Percentiles rank a stretch among this genome's conserved stretches.
Conservation (phyloP, 2,329 filamentous ascomycete genomes). For the Verticillium nubilum region DNA sequence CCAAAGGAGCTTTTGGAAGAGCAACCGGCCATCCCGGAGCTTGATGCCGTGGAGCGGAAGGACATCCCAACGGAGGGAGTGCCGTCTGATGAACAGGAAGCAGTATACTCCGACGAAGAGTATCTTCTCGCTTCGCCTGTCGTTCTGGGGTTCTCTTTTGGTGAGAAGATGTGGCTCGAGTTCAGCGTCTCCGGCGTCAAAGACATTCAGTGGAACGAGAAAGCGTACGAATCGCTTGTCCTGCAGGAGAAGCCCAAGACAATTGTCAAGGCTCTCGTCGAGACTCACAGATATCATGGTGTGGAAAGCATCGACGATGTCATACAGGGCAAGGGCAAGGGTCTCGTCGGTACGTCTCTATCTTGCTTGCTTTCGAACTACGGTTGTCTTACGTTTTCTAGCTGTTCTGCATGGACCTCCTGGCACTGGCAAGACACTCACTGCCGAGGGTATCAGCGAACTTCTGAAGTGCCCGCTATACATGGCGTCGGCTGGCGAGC, state of each 20-base stretch:
- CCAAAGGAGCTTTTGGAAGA: slow-evolving; percentile 28
- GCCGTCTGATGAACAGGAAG: slow-evolving; percentile 17
- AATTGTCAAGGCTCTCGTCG: slow-evolving; percentile 54
- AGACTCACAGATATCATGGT: slow-evolving; percentile 58
- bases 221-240: slow-evolving; percentile 43
- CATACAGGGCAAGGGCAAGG: slow-evolving; percentile 49
- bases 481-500: slow-evolving; percentile 57
- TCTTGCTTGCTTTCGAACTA: slow-evolving; percentile 28
- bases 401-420: slow-evolving; percentile 42
- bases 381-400: slow-evolving; percentile 29
- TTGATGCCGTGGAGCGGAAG: slow-evolving; percentile 26
- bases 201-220: slow-evolving; percentile 41
- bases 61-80: not conserved
- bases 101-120: slow-evolving; percentile 36
- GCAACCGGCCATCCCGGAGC: slow-evolving; percentile 38
- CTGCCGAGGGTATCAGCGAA: slow-evolving; percentile 45
- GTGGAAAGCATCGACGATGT: slow-evolving; percentile 43
- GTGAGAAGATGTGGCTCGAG: slow-evolving; percentile 41
- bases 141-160: slow-evolving; percentile 47
- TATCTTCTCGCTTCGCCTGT: slow-evolving; percentile 32
- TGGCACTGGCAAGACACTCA: slow-evolving; percentile 45
- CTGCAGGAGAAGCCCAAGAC: slow-evolving; percentile 43
- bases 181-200: slow-evolving; percentile 40
- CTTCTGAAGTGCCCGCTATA: slow-evolving; percentile 43
- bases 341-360: slow-evolving; percentile 51